A percentile compares a stretch with the other conserved stretches of the same genome.
Conservation (phyloP, 163 green algal genomes). For the Scenedesmus sp. region DNA sequence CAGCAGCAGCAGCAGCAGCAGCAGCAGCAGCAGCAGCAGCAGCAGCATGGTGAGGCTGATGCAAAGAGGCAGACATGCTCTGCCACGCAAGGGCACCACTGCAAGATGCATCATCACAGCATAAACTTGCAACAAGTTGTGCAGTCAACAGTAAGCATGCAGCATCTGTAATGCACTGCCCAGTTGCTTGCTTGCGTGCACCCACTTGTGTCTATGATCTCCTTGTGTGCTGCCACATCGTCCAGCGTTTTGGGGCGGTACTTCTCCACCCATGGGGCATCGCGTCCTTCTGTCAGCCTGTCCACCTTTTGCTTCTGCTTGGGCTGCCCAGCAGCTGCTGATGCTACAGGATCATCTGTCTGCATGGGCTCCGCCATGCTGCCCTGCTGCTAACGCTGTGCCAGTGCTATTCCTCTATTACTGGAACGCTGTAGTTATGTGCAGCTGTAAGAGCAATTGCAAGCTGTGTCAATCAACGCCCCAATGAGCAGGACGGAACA, state of each 20-base stretch:
- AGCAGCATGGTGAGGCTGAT: neutral
- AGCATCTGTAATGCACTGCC: neutral
- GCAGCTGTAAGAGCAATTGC: neutral
- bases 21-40: neutral
- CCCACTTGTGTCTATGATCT: conserved; percentile 98
- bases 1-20: neutral
- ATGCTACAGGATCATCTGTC: conserved; percentile 20
- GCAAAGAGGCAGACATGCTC: neutral
- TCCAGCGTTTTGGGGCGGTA: conserved; percentile 95
- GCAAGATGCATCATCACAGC: neutral
- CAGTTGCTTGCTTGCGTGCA: neutral
- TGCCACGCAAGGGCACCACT: neutral
- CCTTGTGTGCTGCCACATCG: conserved; percentile 96
- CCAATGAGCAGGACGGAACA: neutral
- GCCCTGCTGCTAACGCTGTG: neutral
- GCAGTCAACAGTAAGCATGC: neutral
- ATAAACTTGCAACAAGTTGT: neutral
- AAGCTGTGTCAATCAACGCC: neutral
- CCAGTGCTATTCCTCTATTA: neutral
- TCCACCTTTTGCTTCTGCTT: conserved; percentile 27
- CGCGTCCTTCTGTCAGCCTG: conserved; percentile 35
- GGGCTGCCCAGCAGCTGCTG: conserved; percentile 3
- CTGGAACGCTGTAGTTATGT: neutral
- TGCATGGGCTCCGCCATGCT: conserved; percentile 45
- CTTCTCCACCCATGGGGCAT: conserved; percentile 95